phyloP scores from a whole-genome alignment of 345 rosid species.

The Melaleuca quinquenervia region DNA sequence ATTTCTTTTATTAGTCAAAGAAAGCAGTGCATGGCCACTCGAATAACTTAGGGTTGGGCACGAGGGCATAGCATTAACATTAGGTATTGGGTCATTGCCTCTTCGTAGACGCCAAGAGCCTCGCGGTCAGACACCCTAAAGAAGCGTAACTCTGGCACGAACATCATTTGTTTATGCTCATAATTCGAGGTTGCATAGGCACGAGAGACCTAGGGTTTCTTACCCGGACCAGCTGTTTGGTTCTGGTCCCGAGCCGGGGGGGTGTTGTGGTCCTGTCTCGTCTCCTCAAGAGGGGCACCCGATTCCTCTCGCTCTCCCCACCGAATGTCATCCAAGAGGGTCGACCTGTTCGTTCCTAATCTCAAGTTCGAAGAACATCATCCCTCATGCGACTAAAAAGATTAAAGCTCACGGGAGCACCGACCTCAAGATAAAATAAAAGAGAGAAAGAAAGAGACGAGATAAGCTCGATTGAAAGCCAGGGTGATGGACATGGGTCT shows the following conservation, averaged over 20 bases:
- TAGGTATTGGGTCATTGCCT: not conserved
- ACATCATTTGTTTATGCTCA: not conserved
- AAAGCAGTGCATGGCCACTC: not conserved
- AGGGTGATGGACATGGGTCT: not conserved
- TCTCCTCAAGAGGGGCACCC: not conserved
- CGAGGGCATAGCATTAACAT: not conserved
- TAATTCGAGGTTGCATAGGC: not conserved
- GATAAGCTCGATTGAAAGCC: not conserved
- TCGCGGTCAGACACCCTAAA: not conserved
- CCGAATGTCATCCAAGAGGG: not conserved
- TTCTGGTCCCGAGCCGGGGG: not conserved
- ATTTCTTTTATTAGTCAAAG: not conserved
- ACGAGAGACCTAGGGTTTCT: not conserved
- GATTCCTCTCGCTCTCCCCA: not conserved
- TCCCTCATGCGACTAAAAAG: not conserved
- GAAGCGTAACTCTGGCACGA: not conserved
- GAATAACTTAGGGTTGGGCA: not conserved
- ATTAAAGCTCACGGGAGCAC: not conserved
- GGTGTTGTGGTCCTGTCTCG: not conserved
- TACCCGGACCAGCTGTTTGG: not conserved
- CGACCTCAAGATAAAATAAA: not conserved
- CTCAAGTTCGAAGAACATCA: not conserved
- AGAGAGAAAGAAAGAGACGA: not conserved
- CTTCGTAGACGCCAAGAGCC: not conserved
- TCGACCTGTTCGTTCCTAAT: not conserved